phyloP scores from a whole-genome alignment of 1,139 yeast genomes.

The Geotrichum reessii region DNA sequence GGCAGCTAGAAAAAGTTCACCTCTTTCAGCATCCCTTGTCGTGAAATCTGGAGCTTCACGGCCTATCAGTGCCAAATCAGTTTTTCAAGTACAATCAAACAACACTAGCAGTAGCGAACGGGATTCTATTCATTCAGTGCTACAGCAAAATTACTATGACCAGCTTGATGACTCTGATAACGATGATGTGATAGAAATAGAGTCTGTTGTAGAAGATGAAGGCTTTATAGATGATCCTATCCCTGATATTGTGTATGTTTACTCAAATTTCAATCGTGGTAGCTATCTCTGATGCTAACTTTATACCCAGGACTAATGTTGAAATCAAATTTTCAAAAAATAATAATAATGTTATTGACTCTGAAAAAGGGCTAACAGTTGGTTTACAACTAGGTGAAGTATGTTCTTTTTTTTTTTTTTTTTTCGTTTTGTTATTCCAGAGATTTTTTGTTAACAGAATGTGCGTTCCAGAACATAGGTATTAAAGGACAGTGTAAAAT shows the following conservation, averaged over 20 bases:
- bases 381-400: constrained; percentile 16
- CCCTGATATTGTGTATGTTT: neutral
- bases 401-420: no score
- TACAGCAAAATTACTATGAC: neutral
- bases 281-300: neutral
- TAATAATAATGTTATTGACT: constrained; percentile 3
- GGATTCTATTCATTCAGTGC: neutral
- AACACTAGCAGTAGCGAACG: neutral
- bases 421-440: neutral
- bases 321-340: constrained; percentile 2
- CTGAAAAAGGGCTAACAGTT: constrained; percentile 2
- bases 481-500: constrained; percentile 56
- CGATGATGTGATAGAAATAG: neutral
- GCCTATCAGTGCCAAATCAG: neutral
- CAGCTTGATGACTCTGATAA: neutral
- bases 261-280: neutral
- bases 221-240: neutral
- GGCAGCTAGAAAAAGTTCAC: neutral
- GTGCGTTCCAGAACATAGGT: constrained; percentile 33
- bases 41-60: neutral
- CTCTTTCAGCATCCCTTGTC: neutral
- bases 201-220: neutral
- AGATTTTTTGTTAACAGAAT: neutral
- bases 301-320: neutral
- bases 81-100: neutral